These are phyloP conservation scores for Ganoderma multipileum DNA, from an alignment of 1,284 basidiomycete species.

Conservation along the genomic window DNA sequence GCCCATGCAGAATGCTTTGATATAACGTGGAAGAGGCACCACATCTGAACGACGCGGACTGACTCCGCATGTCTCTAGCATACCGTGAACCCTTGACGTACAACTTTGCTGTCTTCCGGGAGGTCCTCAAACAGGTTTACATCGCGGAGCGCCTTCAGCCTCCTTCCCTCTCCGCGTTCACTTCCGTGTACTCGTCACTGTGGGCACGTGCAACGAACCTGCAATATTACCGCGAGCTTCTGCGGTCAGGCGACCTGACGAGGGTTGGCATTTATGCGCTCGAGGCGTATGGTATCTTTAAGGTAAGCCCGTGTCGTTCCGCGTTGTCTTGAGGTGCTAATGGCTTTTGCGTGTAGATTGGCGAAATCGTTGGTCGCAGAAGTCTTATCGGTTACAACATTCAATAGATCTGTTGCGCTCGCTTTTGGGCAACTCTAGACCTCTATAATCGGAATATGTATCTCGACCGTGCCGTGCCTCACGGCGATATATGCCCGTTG, in stretches of 20 bases:
- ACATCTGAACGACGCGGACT: neutral
- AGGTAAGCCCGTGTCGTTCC: conserved; percentile 51
- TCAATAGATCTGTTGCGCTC: conserved; percentile 52
- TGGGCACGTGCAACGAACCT: conserved; percentile 72
- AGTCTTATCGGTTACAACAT: conserved; percentile 86
- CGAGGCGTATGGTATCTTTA: conserved; percentile 90
- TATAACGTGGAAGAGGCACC: neutral
- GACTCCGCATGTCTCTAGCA: conserved; percentile 50
- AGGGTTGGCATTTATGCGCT: conserved; percentile 85
- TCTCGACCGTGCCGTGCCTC: neutral
- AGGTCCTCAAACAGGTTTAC: conserved; percentile 92
- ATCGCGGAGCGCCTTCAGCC: conserved; percentile 87
- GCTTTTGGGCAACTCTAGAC: conserved; percentile 20
- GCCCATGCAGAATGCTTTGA: neutral
- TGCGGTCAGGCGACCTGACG: conserved; percentile 80
- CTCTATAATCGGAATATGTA: conserved; percentile 25
- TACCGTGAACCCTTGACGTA: conserved; percentile 86
- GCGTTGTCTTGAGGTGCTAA: neutral
- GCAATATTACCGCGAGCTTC: conserved; percentile 74
- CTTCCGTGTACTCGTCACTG: conserved; percentile 77
- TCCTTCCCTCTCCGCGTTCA: conserved; percentile 73
- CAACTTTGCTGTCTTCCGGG: conserved; percentile 85
- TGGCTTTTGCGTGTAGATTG: conserved; percentile 59
- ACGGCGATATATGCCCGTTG: neutral
- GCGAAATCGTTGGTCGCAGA: conserved; percentile 89